Evolutionary conservation across 139 green algal species (phyloP), one percentile per base, ranked within the genome.

Genomic region (Asterochloris erici): DNA sequence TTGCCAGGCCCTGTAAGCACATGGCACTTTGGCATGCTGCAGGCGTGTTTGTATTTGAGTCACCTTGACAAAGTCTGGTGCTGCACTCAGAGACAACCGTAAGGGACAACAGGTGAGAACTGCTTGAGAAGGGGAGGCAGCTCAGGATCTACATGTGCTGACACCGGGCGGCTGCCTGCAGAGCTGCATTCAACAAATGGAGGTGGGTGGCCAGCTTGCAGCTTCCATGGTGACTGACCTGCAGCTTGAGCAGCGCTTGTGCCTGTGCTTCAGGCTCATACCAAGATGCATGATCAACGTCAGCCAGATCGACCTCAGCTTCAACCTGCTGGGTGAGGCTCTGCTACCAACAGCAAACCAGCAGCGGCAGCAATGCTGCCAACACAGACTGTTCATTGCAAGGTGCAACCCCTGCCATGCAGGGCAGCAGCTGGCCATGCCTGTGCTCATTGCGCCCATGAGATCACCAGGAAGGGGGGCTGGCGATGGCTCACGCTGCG

Each of bases 381-480:
- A 29, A 10, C 19, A 28, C 19, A 60, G 26, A 23, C 61, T 73
- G 11, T 38, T 14, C 13, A 38, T 54, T 15, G 17, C 0, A 71
- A 60, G 23, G 15, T 21, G 61, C 47, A 19, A 10, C 38, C 10
- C 26, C 21, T 73, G 47, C 11, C 27, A 14, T 73, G 61, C 85
- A 94, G 90, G 91, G 70, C 86, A 89, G 66, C 61, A 78, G 28
- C 82, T 90, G 11, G 71, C 71, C 11, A 86, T 91, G 66, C 94
- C 94, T 14, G 87, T 97, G 68, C 85, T 95, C 76, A 87, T 98
- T 15, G 94, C 94, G 4, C 94, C 94, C 26, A 97, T 97, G 88
- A 94, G 89, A 93, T 96, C 86, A 96, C 77, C 78, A 88, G 12
- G 92, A 92, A 0, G 89, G 93, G 0, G 93, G 96, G 85, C 61